These are phyloP conservation scores for Pichia sp. DNA, from an alignment of 1,139 yeast species.

Conservation along the genomic window DNA sequence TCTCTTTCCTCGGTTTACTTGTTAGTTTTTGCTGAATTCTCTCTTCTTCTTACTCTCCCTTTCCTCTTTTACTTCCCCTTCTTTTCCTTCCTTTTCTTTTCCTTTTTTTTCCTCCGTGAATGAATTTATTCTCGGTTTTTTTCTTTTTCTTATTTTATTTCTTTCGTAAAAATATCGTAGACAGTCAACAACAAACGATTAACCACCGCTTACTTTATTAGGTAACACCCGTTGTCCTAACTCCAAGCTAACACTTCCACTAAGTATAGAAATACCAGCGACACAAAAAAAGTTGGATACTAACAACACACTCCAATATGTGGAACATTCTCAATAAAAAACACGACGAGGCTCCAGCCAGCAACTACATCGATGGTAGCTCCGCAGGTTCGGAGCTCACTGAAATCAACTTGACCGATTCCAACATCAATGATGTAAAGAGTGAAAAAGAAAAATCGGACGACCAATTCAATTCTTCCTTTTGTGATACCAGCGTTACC, in stretches of 20 bases:
- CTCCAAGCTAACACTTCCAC: not conserved
- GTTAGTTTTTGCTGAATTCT: not conserved
- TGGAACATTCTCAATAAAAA: not conserved
- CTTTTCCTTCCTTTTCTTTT: not conserved
- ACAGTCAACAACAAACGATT: not conserved
- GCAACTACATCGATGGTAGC: not conserved
- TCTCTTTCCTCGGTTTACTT: not conserved
- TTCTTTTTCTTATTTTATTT: not conserved
- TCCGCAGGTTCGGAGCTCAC: not conserved
- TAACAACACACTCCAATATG: constrained; percentile 2
- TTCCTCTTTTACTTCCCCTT: not conserved
- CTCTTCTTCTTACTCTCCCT: not conserved
- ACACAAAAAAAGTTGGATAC: not conserved
- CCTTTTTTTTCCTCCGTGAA: not conserved
- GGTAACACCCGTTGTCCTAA: not conserved
- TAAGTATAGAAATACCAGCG: not conserved
- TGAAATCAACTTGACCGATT: not conserved
- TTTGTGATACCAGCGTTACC: not conserved
- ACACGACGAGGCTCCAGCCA: not conserved
- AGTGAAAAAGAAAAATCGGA: not conserved
- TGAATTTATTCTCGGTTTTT: too few relatives aligned
- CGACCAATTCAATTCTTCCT: not conserved
- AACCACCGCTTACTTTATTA: not conserved
- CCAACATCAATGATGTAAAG: not conserved
- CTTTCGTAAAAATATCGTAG: not conserved